Base-by-base conservation (phyloP, 768 basidiomycete species). In the Strobilomyces echinocephalus region DNA sequence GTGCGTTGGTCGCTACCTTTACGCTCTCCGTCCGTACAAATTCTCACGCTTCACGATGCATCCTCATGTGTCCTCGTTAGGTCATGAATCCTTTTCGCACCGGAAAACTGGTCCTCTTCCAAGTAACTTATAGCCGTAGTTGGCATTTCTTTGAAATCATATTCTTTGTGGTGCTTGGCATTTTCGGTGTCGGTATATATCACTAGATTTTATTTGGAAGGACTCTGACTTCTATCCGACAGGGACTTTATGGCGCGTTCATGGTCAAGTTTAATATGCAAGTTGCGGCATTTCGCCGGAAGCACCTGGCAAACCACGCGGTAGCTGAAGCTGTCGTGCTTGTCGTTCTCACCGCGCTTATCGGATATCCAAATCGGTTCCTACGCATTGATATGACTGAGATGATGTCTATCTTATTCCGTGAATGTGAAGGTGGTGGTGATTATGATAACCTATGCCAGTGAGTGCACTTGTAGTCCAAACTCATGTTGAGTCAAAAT, bases 101-200 rank as follows among this genome's bases (percentile, higher is more conserved):
- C 0, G 97, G 95, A 20, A 98, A 98, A 69, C 83, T 99, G 26
- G 97, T 99, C 64, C 74, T 98, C 56, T 99, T 99, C 74, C 95
- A 97, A 67, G 92, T 99, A 62, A 95, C 94, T 2, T 99, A 98
- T 69, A 90, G 89, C 66, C 81, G 95, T 31, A 93, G 94, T 63
- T 99, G 97, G 97, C 97, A 98, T 67, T 97, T 95, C 73, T 98
- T 98, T 65, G 97, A 98, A 66, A 90, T 99, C 47, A 87, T 97
- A 16, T 95, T 95, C 69, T 99, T 95, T 71, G 79, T 98, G 49
- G 82, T 98, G 54, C 82, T 99, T 39, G 97, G 97, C 10, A 79
- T 98, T 56, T 99, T 99, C 69, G 97, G 97, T 45, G 95, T 95
- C 64, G 56, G 82, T 72, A 39, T 43, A 53, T 26, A 40, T 46